Evolutionary conservation across 2,329 filamentous ascomycete species (phyloP).

Genomic region (Colletotrichum filicis): DNA sequence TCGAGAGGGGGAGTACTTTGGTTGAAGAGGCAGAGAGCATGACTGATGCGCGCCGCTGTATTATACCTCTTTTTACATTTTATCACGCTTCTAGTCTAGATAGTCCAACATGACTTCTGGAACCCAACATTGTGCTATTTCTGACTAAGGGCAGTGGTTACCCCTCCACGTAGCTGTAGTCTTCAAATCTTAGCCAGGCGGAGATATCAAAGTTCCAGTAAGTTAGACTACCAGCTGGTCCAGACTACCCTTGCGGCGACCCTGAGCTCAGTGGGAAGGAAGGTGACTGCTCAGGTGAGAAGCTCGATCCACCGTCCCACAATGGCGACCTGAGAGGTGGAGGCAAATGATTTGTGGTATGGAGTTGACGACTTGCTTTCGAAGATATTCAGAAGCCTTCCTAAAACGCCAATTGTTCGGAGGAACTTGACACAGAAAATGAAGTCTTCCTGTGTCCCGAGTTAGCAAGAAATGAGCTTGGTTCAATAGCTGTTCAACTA

Average conservation of each 20-base stretch:
- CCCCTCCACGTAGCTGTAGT: no score
- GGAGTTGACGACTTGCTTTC: neutral
- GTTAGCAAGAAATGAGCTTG: neutral
- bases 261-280: neutral
- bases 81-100: slow-evolving; percentile 15
- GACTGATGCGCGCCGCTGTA: slow-evolving; percentile 32
- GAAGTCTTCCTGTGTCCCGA: neutral
- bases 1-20: neutral
- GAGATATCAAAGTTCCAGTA: neutral
- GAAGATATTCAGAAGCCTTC: neutral
- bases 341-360: neutral
- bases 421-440: neutral
- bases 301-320: slow-evolving; percentile 12
- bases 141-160: neutral
- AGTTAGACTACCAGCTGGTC: neutral
- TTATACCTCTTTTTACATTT: slow-evolving; percentile 31
- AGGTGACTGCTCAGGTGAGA: neutral
- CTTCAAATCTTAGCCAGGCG: neutral
- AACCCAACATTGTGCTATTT: neutral
- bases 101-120: slow-evolving; percentile 20
- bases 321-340: neutral
- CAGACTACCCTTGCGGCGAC: neutral
- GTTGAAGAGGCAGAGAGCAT: slow-evolving; percentile 15
- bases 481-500: neutral
- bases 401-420: neutral